Evolutionary conservation across 2,329 filamentous ascomycete species (phyloP), one percentile per base, ranked within the genome.

Genomic region (Trichophyton rubrum): DNA sequence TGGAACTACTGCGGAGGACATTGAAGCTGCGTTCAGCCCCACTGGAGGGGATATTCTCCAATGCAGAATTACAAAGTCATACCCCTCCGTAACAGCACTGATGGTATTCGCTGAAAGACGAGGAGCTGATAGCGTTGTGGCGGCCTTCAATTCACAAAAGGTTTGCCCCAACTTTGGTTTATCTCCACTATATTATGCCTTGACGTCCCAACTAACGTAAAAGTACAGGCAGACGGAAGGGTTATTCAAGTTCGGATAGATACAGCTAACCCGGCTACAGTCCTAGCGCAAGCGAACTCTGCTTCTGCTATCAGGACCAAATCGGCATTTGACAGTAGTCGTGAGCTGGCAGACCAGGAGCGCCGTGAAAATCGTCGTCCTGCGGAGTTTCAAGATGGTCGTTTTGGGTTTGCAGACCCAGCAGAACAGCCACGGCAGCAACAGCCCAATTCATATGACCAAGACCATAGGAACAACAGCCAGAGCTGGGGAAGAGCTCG

Each of bases 1-100:
- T n/a, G 84, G 83, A 15, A 86, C 84, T 0, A 85, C 83, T 1
- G 83, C 82, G 15, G 82, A 81, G 27, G 84, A 86, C 65, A 85
- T 86, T 53, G 80, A 85, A 67, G 79, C 82, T 47, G 82, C 84
- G 33, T 76, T 86, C 68, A 74, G 76, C 60, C 76, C 77, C 2
- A 73, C 79, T 17, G 79, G 78, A 15, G 81, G 81, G 35, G 72
- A 77, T 40, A 76, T 84, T 66, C 62, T 79, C 30, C 76, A 76
- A 58, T 85, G 83, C 70, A 77, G 75, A 63, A 71, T 86, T 22
- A 71, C 80, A 11, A 67, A 70, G n/a, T 76, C 76, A 20, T 71
- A 78, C 7, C 83, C 83, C 0, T 79, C 77, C 1, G 84, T 86
- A 59, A 80, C 81, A 61, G 82, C 81, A 2, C 82, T 86, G 68